Evolutionary conservation across 805 yeast species (phyloP), one percentile per base, ranked within the genome.

Genomic region (Nakazawaea ambrosiae): DNA sequence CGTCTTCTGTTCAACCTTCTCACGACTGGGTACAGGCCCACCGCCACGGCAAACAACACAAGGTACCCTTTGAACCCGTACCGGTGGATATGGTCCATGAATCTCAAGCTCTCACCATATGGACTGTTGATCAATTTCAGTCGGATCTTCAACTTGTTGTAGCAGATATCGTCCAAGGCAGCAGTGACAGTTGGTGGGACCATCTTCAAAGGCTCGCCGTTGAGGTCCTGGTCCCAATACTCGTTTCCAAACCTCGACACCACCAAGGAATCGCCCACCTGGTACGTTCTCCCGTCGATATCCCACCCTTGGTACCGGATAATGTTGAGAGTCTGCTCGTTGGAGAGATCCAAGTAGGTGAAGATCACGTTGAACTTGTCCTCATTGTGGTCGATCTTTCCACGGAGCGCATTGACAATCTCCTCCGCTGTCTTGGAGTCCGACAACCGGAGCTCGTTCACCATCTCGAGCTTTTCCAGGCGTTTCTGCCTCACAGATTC

Each of bases 181-280:
- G 68, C 61, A n/a, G 55, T 51, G 33, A 65, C 51, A 29, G 57
- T 40, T 33, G 45, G 45, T 3, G 56, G 50, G 0, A 56, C 57
- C 34, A 61, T 57, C 3, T 40, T 55, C 37, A 75, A 53, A 12
- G 39, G 34, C 0, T 50, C 42, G 0, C 79, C 81, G 19, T 41
- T 39, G 3, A 58, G 38, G 43, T 58, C 63, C 2, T 33, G 41
- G 27, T 58, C 61, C 43, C 59, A 61, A 41, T 50, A 66, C 41
- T 18, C 20, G 18, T 45, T 41, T 6, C 43, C 48, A 41, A 53
- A 67, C 44, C 67, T 67, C 23, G 66, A 58, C 2, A 80, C 56
- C 2, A 83, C 54, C 2, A 83, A 49, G 0, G 74, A 61, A 51
- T 81, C 85, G 5, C 89, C 90, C 2, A 58, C 51, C 8, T 54